Evolutionary conservation across 768 basidiomycete species (phyloP), one percentile per base, ranked within the genome.

Genomic region (Imleria badia): DNA sequence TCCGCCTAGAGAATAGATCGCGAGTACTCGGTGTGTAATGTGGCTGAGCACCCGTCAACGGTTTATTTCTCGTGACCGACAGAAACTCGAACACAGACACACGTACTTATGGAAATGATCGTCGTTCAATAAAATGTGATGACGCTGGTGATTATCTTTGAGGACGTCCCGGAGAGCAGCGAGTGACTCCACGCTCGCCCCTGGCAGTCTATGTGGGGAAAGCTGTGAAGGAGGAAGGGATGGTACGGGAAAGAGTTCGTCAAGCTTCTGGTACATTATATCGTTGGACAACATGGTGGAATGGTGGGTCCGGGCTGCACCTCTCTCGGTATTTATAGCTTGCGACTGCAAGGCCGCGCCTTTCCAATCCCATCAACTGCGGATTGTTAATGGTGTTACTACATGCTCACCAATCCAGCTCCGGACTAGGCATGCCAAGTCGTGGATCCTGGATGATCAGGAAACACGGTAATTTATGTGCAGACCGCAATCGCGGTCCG

Each of bases 91-190:
- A 8, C 7, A n/a, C n/a, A n/a, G 20, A 14, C 1, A 11, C 15
- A 66, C 76, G 13, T 55, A 82, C 83, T 84, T 83, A 71, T 84
- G 83, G 52, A 79, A 78, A 0, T 70, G 58, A 26, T 42, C 54
- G n/a, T 78, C 61, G 48, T 82, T 78, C 62, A 78, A 75, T 64
- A 78, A 85, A 12, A 77, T 72, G 49, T 85, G 81, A 63, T 73
- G 71, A 44, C 68, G 74, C 29, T 67, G 64, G 46, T 82, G 77
- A 51, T 81, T 81, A 5, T 82, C 79, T 54, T 76, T 78, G 45
- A 84, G 67, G 10, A 75, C 52, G 6, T 66, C 67, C 54, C 29
- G 58, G 36, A 48, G 72, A 20, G 63, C 54, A n/a, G 45, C 43
- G 19, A 70, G 59, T 2, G 70, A 59, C 30, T 64, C 60, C 1